Evolutionary conservation across 805 yeast genomes (phyloP), one percentile per base, ranked within the genome.

Genomic region (Cyberlindnera maritima): DNA sequence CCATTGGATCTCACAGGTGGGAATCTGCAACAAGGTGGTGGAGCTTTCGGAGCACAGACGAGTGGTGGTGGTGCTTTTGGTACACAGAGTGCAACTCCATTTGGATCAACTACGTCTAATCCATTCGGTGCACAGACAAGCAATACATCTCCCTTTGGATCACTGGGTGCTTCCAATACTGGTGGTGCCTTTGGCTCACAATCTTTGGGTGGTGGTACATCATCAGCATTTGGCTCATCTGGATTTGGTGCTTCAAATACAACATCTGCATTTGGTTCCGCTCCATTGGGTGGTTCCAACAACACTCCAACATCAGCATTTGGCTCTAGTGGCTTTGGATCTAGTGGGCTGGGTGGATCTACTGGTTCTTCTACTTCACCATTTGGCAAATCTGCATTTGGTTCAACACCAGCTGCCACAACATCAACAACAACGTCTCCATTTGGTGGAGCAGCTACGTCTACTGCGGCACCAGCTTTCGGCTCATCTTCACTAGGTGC

Each of bases 1-100:
- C 62, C 68, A 1, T 44, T 71, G 18, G 67, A 68, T 43, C 47
- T 67, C 6, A 55, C 61, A 3, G 66, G 63, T 11, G 17, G 14
- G 10, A 25, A 28, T 7, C 17, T 28, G 13, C 54, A 17, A 14
- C 47, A 41, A 25, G 45, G 38, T 25, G 40, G 36, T 37, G 44
- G 44, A 31, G 39, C 48, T n/a, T 41, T 41, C 21, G 44, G 38
- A 12, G 17, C 31, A 15, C 29, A 14, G n/a, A 12, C 28, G 2
- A 28, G 23, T 34, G 29, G 48, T 14, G 42, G 54, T n/a, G 48
- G 49, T 34, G 52, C 57, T 11, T 55, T 55, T 42, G 55, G 57
- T 4, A 13, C 37, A 14, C 51, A 50, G n/a, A 38, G 38, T 8
- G 14, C 55, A 9, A 17, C 40, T 25, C 41, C 47, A 4, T 52